Percentiles rank a stretch among this genome's conserved stretches.
Evolutionary conservation across 2,329 filamentous ascomycete species (phyloP).

Genomic region (Knoxdaviesia proteae): DNA sequence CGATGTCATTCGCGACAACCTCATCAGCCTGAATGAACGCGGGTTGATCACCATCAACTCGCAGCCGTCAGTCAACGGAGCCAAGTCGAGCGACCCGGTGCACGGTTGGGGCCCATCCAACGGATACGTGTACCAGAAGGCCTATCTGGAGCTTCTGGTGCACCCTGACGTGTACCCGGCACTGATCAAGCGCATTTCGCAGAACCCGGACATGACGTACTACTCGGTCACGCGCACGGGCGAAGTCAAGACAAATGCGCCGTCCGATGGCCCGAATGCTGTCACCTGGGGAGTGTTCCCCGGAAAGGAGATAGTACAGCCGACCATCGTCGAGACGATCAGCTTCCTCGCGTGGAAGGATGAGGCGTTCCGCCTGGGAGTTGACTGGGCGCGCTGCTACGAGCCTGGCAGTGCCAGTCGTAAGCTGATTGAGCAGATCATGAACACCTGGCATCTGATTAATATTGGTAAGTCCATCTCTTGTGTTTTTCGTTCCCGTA

Average conservation of each 20-base stretch:
- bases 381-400: conserved; percentile 89
- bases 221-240: conserved; percentile 79
- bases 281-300: conserved; percentile 99
- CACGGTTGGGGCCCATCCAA: conserved; percentile 91
- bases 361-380: conserved; percentile 79
- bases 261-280: conserved; percentile 78
- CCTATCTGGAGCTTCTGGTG: conserved; percentile 81
- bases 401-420: conserved; percentile 56
- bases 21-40: conserved; percentile 65
- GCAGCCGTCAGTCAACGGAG: conserved; percentile 82
- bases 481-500: neutral
- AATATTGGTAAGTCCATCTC: conserved; percentile 56
- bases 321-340: conserved; percentile 95
- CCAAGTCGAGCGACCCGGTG: conserved; percentile 66
- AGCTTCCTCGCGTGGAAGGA: conserved; percentile 98
- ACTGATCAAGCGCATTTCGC: conserved; percentile 57
- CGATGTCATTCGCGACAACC: conserved; percentile 51
- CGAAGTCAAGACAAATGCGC: conserved; percentile 65
- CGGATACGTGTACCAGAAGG: conserved; percentile 96
- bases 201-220: conserved; percentile 69
- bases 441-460: conserved; percentile 81
- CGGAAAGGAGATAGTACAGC: conserved; percentile 97
- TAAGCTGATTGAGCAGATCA: conserved; percentile 58
- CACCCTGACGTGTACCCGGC: conserved; percentile 60
- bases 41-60: conserved; percentile 94